Conservation (phyloP, 768 basidiomycete species). For the Lyophyllum shimeji region DNA sequence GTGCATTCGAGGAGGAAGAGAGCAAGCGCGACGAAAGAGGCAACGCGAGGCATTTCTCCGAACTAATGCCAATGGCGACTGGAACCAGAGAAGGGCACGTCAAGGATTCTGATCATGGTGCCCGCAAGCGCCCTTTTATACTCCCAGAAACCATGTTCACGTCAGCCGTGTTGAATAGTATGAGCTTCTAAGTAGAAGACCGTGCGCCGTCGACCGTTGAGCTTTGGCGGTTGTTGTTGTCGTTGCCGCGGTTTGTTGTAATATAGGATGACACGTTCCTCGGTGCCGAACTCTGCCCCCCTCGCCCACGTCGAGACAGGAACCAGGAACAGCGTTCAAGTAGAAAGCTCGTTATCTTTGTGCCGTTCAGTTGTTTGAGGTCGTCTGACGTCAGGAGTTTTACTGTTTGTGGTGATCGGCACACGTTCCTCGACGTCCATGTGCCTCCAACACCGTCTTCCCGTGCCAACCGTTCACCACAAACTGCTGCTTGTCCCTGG, state of each 20-base stretch:
- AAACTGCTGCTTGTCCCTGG: background rate
- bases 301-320: too few species aligned
- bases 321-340: too few species aligned
- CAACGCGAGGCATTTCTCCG: background rate
- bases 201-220: too few species aligned
- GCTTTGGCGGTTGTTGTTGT: too few species aligned
- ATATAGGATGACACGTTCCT: too few species aligned
- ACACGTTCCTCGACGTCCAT: slow-evolving; percentile 5
- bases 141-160: background rate
- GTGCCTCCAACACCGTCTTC: background rate
- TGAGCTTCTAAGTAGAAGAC: too few species aligned
- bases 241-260: too few species aligned
- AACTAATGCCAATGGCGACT: background rate
- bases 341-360: too few species aligned
- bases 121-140: background rate
- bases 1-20: background rate
- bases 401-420: background rate
- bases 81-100: background rate
- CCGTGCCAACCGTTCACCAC: background rate
- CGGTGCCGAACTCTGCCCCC: too few species aligned
- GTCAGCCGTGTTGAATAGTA: too few species aligned
- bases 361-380: too few species aligned
- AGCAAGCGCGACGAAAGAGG: background rate
- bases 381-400: too few species aligned
- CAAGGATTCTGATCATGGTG: background rate